Percentiles rank a stretch among this genome's conserved stretches.
phyloP scores from a whole-genome alignment of 345 rosid species.

The Gynandropsis gynandra region DNA sequence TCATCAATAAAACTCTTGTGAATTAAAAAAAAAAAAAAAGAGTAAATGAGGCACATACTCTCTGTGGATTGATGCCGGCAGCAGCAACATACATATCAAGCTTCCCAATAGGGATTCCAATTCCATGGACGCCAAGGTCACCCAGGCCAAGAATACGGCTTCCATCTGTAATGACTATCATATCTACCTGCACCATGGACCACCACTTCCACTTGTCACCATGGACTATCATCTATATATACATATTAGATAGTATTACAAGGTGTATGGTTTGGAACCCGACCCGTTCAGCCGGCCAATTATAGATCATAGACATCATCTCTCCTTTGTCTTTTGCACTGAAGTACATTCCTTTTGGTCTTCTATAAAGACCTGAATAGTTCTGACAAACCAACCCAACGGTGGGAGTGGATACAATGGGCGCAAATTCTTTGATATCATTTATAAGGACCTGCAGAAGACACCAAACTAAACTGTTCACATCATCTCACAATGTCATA shows the following conservation, averaged over 20 bases:
- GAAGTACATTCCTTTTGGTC: slow-evolving; percentile 99
- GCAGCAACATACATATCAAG: slow-evolving; percentile 99
- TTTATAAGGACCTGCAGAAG: slow-evolving; percentile 78
- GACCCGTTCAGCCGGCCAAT: slow-evolving; percentile 87
- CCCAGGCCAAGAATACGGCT: slow-evolving; percentile 98
- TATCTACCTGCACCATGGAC: slow-evolving; percentile 65
- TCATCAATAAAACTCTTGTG: slow-evolving; percentile 2
- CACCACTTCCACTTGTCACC: too few relatives aligned
- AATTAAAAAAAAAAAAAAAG: neutral
- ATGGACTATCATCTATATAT: too few relatives aligned
- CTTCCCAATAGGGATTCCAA: slow-evolving; percentile 93
- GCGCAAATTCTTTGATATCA: slow-evolving; percentile 90
- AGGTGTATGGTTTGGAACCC: neutral
- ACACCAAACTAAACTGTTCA: neutral
- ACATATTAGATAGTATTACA: neutral
- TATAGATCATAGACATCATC: slow-evolving; percentile 99
- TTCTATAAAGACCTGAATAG: slow-evolving; percentile 91
- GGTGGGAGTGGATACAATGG: slow-evolving; percentile 89
- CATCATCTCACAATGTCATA: neutral
- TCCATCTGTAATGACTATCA: slow-evolving; percentile 96
- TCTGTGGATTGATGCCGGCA: slow-evolving; percentile 94
- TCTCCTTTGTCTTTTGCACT: slow-evolving; percentile 99
- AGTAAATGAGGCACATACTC: slow-evolving; percentile 40
- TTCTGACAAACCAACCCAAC: slow-evolving; percentile 97
- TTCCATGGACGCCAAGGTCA: slow-evolving; percentile 98